Base-by-base conservation (phyloP, 192 early-diverging fungal species). In the Rhizophagus sp. region DNA sequence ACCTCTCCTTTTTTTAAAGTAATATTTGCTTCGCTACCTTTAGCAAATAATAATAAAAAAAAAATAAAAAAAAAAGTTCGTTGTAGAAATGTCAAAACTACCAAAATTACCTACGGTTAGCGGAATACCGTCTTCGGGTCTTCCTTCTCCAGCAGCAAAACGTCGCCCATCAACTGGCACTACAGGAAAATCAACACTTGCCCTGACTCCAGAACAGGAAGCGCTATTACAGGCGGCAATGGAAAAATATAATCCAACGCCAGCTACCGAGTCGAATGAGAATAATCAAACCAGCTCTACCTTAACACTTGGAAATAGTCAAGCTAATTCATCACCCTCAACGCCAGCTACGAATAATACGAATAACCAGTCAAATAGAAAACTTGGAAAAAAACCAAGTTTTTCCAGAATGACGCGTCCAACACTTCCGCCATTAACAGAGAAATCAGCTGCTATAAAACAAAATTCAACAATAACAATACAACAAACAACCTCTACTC, bases 191-290 rank as follows among this genome's bases (percentile, higher is more conserved):
- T 24, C 25, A 62, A 62, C 27, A n/a, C 9, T 44, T 52, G 2
- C n/a, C 11, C 72, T 86, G 67, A 82, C 85, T 6, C 85, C 85
- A 2, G 85, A 86, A 79, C 85, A 86, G 41, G 83, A 86, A 33
- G 83, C 83, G 15, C 75, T 86, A 15, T 75, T 86, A 0, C 81
- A 81, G 25, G 83, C 84, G 33, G 85, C 83, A 22, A 84, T 86
- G 62, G 82, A 81, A 57, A 84, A 81, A 64, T 83, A 83, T 69
- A 82, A 79, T 71, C 85, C 83, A 34, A 80, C 78, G 19, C 27
- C 34, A 3, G 4, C 62, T 22, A 41, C 70, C 12, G 9, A 73
- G 25, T n/a, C 44, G 15, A 73, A 73, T 25, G 17, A 80, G 41
- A 62, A 39, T 39, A 80, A 24, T 49, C 52, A 62, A 4, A 80